These are phyloP conservation scores for Papiliotrema terrestris DNA, from an alignment of 1,284 basidiomycete genomes.

Conservation along the genomic window DNA sequence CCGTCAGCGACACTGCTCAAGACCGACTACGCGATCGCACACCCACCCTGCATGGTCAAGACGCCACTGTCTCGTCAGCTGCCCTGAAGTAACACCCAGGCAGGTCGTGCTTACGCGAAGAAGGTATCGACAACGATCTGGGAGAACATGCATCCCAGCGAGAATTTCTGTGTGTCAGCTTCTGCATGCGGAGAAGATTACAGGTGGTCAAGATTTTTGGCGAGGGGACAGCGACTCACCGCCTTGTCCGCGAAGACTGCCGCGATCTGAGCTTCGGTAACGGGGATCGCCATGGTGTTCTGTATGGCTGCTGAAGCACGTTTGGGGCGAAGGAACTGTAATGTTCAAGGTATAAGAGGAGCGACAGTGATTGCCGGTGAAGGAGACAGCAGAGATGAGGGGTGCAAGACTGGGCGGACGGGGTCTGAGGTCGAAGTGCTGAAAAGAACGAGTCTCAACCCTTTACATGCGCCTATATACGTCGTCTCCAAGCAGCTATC, in stretches of 20 bases:
- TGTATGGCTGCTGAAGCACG: neutral
- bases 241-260: conserved; percentile 9
- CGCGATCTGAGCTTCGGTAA: conserved; percentile 6
- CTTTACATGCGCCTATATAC: too few species aligned
- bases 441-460: too few species aligned
- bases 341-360: neutral
- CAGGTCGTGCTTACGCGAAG: conserved; percentile 3
- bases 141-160: conserved; percentile 9
- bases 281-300: conserved; percentile 1
- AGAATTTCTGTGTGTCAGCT: conserved; percentile 4
- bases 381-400: neutral
- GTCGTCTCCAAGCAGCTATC: too few species aligned
- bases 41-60: conserved; percentile 13
- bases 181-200: too few species aligned
- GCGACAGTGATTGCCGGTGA: too few species aligned
- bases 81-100: neutral
- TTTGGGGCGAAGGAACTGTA: too few species aligned
- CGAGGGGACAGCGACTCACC: too few species aligned
- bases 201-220: too few species aligned
- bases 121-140: conserved; percentile 7
- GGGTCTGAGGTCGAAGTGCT: too few species aligned
- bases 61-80: conserved; percentile 6
- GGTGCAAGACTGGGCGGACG: neutral
- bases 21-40: neutral
- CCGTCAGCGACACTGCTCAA: neutral